A percentile compares a stretch with the other conserved stretches of the same genome.
Evolutionary conservation across 169 alveolate species (phyloP).

Genomic region (Cryptosporidium sp.): DNA sequence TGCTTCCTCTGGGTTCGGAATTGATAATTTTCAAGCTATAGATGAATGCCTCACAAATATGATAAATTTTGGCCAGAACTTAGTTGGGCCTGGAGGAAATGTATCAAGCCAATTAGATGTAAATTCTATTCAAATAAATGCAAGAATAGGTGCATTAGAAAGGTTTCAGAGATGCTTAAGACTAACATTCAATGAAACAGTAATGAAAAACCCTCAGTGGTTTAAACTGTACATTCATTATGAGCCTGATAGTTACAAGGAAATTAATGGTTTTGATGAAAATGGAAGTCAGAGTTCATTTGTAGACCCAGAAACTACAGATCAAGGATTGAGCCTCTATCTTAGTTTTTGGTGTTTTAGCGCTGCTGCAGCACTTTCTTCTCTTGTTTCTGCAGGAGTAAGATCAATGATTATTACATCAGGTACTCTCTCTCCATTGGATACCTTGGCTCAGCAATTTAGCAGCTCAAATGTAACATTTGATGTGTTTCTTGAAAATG

Average conservation of each 20-base stretch:
- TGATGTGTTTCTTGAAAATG: slow-evolving; percentile 89
- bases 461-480: slow-evolving; percentile 88
- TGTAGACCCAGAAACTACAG: slow-evolving; percentile 2
- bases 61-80: slow-evolving; percentile 60
- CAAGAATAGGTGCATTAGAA: slow-evolving; percentile 79
- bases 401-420: slow-evolving; percentile 92
- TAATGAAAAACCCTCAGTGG: slow-evolving; percentile 79
- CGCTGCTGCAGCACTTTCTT: slow-evolving; percentile 86
- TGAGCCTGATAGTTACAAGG: slow-evolving; percentile 71
- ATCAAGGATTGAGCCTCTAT: slow-evolving; percentile 9
- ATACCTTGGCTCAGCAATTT: slow-evolving; percentile 89
- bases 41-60: slow-evolving; percentile 70
- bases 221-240: slow-evolving; percentile 79
- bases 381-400: slow-evolving; percentile 83
- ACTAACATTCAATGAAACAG: slow-evolving; percentile 79
- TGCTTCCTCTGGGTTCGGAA: slow-evolving; percentile 63
- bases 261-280: slow-evolving; percentile 64
- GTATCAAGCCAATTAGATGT: slow-evolving; percentile 14
- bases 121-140: slow-evolving; percentile 53
- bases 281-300: slow-evolving; percentile 40
- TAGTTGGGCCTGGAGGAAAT: slow-evolving; percentile 39
- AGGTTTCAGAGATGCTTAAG: slow-evolving; percentile 78
- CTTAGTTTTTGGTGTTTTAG: slow-evolving; percentile 83
- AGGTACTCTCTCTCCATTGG: slow-evolving; percentile 95
- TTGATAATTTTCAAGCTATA: slow-evolving; percentile 55